phyloP scores from a whole-genome alignment of 2,329 filamentous ascomycete genomes.

The Neocucurbitaria cava region DNA sequence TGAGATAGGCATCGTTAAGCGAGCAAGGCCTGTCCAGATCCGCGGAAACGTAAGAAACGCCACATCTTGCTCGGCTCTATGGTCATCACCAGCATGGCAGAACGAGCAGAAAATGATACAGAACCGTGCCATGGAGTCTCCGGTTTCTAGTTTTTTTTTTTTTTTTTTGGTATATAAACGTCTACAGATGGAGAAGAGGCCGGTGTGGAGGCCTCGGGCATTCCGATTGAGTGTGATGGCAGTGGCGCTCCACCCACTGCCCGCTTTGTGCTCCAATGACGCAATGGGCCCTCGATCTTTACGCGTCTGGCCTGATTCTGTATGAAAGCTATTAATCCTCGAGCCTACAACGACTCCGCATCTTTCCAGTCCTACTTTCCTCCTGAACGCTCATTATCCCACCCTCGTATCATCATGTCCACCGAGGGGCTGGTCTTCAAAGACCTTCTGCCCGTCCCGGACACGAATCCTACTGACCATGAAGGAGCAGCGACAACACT shows the following conservation, averaged over 20 bases:
- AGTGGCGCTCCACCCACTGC: constrained; percentile 4
- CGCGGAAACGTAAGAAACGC: constrained; percentile 8
- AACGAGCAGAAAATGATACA: background rate
- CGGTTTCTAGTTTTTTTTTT: background rate
- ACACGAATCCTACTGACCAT: constrained; percentile 38
- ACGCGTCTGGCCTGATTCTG: constrained; percentile 3
- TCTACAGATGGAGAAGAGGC: background rate
- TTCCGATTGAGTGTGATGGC: constrained; percentile 13
- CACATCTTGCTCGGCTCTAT: constrained; percentile 1
- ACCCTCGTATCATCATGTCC: constrained; percentile 31
- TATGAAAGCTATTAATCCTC: constrained; percentile 13
- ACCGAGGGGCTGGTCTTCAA: constrained; percentile 43
- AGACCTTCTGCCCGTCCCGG: constrained; percentile 46
- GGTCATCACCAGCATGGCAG: background rate
- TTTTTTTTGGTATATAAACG: background rate
- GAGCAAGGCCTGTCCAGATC: constrained; percentile 14
- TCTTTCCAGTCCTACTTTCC: background rate
- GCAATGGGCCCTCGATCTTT: constrained; percentile 13
- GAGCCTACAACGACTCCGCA: background rate
- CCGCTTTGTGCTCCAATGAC: constrained; percentile 26
- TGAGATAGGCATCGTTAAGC: constrained; percentile 19
- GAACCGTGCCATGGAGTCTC: background rate
- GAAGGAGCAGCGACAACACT: constrained; percentile 42
- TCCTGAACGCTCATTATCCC: background rate
- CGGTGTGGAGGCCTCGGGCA: background rate